Evolutionary conservation across 2,329 filamentous ascomycete species (phyloP).

Genomic region (Colletotrichum phormii): DNA sequence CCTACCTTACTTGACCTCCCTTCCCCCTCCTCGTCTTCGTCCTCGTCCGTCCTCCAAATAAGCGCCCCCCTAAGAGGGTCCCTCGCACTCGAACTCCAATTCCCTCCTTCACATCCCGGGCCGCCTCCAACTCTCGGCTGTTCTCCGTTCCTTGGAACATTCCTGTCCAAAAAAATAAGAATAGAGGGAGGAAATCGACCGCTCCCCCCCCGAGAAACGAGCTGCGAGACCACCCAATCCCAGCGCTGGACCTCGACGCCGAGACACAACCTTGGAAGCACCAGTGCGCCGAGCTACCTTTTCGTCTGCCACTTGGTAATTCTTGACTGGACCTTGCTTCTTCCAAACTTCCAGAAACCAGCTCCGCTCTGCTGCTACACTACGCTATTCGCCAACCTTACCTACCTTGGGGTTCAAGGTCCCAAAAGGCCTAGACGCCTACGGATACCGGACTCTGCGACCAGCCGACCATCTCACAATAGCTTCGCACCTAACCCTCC

Average conservation of each 20-base stretch:
- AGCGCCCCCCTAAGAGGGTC: not conserved
- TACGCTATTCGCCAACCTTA: not conserved
- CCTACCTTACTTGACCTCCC: not conserved
- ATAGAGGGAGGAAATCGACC: not conserved
- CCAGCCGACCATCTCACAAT: not conserved
- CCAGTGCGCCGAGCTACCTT: not conserved
- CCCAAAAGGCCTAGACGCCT: not conserved
- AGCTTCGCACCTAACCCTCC: not conserved
- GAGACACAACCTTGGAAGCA: conserved; percentile 10
- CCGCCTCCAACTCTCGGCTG: not conserved
- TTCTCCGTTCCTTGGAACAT: not conserved
- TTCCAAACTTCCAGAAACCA: not conserved
- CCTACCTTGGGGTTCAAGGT: not conserved
- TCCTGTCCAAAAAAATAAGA: not conserved
- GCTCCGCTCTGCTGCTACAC: not conserved
- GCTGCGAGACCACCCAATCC: not conserved
- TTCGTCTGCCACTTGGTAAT: conserved; percentile 1
- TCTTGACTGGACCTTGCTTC: conserved; percentile 10
- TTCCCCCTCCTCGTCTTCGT: not conserved
- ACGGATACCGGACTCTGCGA: not conserved
- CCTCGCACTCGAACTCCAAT: not conserved
- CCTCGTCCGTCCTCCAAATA: not conserved
- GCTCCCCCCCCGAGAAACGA: too few species aligned
- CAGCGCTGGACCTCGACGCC: not conserved
- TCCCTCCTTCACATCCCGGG: not conserved